These are phyloP conservation scores for Crucihimalaya himalaica DNA, from an alignment of 345 rosid genomes.

Conservation along the genomic window DNA sequence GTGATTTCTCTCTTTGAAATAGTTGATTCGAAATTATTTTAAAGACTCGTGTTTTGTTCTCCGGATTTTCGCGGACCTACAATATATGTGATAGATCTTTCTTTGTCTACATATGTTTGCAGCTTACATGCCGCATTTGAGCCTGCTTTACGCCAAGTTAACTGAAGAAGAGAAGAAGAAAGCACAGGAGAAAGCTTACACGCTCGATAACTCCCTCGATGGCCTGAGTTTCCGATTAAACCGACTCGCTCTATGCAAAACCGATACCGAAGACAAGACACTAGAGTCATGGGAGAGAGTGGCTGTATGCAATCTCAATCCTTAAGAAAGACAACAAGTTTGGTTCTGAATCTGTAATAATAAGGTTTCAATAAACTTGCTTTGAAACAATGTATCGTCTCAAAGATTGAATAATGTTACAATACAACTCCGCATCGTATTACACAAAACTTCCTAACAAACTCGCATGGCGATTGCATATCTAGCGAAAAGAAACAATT, in stretches of 20 bases:
- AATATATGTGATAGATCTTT: not conserved
- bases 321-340: constrained; percentile 28
- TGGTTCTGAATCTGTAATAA: constrained; percentile 3
- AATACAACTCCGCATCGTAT: not conserved
- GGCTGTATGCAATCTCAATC: constrained; percentile 52
- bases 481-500: not conserved
- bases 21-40: too few species aligned
- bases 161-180: constrained; percentile 75
- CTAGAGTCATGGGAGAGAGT: constrained; percentile 78
- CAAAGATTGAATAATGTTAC: not conserved
- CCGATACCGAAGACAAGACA: constrained; percentile 62
- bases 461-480: not conserved
- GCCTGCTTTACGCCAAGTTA: constrained; percentile 73
- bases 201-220: constrained; percentile 53
- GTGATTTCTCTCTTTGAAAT: too few species aligned
- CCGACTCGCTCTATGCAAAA: constrained; percentile 63
- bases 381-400: not conserved
- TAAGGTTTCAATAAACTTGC: not conserved
- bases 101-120: constrained; percentile 17
- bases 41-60: too few species aligned
- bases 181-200: constrained; percentile 61
- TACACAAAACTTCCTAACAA: not conserved
- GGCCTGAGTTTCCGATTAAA: constrained; percentile 56
- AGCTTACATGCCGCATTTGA: constrained; percentile 94
- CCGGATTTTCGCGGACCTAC: too few species aligned